Percentiles rank a stretch among this genome's conserved stretches.
Conservation (phyloP, 768 basidiomycete species). For the Cyclocybe cylindracea region DNA sequence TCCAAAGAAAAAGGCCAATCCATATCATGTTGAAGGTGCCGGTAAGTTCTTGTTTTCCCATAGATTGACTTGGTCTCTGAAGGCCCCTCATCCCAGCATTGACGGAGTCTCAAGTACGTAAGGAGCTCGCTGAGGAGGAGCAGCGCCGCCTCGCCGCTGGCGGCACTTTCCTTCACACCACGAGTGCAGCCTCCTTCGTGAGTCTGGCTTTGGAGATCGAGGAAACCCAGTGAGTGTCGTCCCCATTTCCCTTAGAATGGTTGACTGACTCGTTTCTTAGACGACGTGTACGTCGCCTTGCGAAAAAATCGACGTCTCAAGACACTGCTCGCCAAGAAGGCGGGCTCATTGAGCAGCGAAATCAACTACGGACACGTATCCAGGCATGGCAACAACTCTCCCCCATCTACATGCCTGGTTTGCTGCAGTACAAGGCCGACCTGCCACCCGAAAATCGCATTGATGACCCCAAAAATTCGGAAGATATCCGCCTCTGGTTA, state of each 20-base stretch:
- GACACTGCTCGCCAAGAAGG: constrained; percentile 1
- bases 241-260: neutral
- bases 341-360: constrained; percentile 10
- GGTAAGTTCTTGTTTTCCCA: constrained; percentile 1
- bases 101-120: constrained; percentile 2
- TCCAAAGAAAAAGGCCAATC: constrained; percentile 10
- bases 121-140: constrained; percentile 7
- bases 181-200: constrained; percentile 7
- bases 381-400: constrained; percentile 9
- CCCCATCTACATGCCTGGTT: constrained; percentile 11
- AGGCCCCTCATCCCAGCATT: neutral
- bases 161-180: neutral
- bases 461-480: neutral
- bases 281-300: constrained; percentile 2
- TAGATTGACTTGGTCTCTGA: neutral
- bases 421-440: neutral
- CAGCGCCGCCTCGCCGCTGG: neutral
- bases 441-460: neutral
- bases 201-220: constrained; percentile 11
- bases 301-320: constrained; percentile 6
- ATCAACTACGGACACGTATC: constrained; percentile 4
- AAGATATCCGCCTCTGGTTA: constrained; percentile 2
- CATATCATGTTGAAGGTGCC: constrained; percentile 4
- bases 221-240: constrained; percentile 10
- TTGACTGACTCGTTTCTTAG: neutral